Evolutionary conservation across 345 rosid genomes (phyloP), one percentile per base, ranked within the genome.

Genomic region (Citrus reticulata): DNA sequence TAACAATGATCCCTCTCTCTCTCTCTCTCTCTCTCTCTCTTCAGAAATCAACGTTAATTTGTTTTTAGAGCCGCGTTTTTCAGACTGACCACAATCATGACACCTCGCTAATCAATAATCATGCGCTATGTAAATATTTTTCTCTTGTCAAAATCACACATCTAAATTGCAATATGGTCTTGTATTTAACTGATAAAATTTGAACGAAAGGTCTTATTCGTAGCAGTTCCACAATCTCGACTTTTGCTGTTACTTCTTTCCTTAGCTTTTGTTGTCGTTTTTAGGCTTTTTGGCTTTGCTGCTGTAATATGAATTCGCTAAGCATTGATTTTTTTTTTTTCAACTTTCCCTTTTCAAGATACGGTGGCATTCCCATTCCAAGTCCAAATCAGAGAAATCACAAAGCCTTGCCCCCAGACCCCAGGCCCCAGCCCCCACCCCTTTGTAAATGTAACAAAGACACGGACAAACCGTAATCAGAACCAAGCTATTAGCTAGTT

Each of bases 141-240:
- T 82, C 74, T 81, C 68, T 60, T 70, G 88, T 88, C 87, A 77
- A 84, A 75, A 79, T 82, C 84, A 82, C 37, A 63, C 82, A 67
- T 80, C 79, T 57, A 82, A 77, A 7, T 75, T n/a, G 76, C 19
- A 74, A 34, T 85, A 58, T 76, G 68, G 80, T 39, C 74, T 82
- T 83, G 82, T 69, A 81, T 84, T 46, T 83, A 83, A 75, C 79
- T 79, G 83, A 49, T 69, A 78, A 80, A 46, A 46, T 46, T 78
- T 25, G 81, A 76, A 79, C 72, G 90, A 85, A 79, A 46, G 74
- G 90, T 89, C 90, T 83, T 80, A 83, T 76, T 89, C 92, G 58
- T 80, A 68, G 79, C 92, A 87, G 89, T 80, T 81, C 92, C 88
- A 83, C 84, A 51, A 87, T 79, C 78, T 80, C 86, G 40, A 63